Conservation (phyloP, 129 eudicot species). For the Arctium lappa region DNA sequence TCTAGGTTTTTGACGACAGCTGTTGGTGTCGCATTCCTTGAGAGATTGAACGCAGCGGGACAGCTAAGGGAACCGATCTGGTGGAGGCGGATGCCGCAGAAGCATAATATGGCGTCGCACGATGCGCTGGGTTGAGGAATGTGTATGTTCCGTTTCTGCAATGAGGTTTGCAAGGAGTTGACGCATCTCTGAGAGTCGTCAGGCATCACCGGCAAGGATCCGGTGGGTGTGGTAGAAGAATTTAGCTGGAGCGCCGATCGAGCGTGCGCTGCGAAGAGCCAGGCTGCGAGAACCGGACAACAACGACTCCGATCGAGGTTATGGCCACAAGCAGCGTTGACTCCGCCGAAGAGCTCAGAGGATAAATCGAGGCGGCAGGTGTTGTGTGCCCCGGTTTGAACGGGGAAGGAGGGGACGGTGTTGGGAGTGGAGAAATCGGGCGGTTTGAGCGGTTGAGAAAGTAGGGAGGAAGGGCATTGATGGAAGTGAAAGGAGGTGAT, state of each 20-base stretch:
- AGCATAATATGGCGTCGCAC: conserved; percentile 87
- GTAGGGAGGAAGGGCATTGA: conserved; percentile 34
- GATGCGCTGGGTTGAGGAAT: conserved; percentile 76
- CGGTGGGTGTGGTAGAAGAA: conserved; percentile 37
- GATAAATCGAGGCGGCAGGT: conserved; percentile 79
- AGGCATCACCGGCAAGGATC: conserved; percentile 84
- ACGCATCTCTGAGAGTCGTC: conserved; percentile 97
- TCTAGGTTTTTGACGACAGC: conserved; percentile 75
- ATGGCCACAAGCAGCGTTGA: conserved; percentile 71
- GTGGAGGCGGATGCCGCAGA: conserved; percentile 86
- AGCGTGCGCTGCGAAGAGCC: conserved; percentile 95
- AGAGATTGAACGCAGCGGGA: conserved; percentile 67
- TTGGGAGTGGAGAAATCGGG: conserved; percentile 50
- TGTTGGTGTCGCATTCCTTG: conserved; percentile 64
- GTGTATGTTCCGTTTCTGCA: conserved; percentile 51
- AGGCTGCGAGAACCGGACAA: conserved; percentile 95
- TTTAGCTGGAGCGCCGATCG: conserved; percentile 63
- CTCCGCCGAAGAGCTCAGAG: conserved; percentile 87
- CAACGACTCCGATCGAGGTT: conserved; percentile 90
- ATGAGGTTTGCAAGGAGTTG: conserved; percentile 66
- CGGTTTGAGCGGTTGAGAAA: conserved; percentile 64
- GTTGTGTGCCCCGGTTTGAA: conserved; percentile 54
- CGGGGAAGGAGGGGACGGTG: conserved; percentile 88
- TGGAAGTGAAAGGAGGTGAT: conserved; percentile 9
- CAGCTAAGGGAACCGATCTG: conserved; percentile 75